Conservation (phyloP, 441 rosid species). For the Gossypium aridum region DNA sequence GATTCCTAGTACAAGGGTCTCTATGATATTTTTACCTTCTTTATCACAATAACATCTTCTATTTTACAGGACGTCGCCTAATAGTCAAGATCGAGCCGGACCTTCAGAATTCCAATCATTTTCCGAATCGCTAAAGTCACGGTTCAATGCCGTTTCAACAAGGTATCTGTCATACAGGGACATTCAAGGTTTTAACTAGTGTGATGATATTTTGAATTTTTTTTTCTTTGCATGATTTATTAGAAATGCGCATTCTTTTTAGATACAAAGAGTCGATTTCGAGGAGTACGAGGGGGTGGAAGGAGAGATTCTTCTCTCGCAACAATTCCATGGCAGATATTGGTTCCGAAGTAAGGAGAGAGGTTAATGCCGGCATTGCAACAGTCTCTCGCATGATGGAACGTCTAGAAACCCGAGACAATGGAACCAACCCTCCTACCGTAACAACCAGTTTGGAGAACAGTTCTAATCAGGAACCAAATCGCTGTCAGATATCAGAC, state of each 20-base stretch:
- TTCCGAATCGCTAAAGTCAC: constrained; percentile 49
- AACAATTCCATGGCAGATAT: constrained; percentile 42
- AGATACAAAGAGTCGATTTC: constrained; percentile 72
- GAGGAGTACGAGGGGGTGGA: constrained; percentile 67
- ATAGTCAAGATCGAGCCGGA: constrained; percentile 72
- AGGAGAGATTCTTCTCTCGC: constrained; percentile 60
- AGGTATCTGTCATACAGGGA: constrained; percentile 33
- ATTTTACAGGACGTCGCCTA: constrained; percentile 38
- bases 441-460: constrained; percentile 24
- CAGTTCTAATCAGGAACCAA: background rate
- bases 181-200: background rate
- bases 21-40: too few relatives aligned
- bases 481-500: background rate
- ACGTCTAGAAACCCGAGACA: constrained; percentile 40
- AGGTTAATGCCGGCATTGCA: constrained; percentile 55
- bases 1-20: too few relatives aligned
- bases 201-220: background rate
- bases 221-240: background rate
- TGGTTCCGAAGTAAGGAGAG: constrained; percentile 62
- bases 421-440: background rate
- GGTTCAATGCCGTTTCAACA: constrained; percentile 60
- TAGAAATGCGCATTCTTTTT: background rate
- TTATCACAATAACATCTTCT: background rate
- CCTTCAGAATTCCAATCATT: constrained; percentile 45
- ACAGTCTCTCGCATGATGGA: constrained; percentile 67